phyloP scores from a whole-genome alignment of 2,329 filamentous ascomycete genomes.

The Phaeomoniella chlamydospora region DNA sequence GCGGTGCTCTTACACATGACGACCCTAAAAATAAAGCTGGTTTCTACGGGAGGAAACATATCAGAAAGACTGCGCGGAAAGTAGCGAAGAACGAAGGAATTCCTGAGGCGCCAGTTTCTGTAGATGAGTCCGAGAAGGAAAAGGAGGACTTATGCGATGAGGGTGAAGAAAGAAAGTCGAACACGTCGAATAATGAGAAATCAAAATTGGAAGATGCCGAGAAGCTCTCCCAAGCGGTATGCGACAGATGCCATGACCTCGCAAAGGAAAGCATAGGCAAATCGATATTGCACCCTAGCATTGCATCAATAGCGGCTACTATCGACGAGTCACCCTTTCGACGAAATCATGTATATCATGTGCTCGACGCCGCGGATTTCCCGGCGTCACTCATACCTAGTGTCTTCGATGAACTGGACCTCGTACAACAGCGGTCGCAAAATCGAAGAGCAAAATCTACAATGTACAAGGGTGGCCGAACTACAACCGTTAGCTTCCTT shows the following conservation, averaged over 20 bases:
- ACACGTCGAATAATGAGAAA: not conserved
- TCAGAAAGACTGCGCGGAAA: slow-evolving; percentile 20
- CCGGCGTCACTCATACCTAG: slow-evolving; percentile 81
- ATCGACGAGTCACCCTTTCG: slow-evolving; percentile 80
- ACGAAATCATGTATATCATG: slow-evolving; percentile 87
- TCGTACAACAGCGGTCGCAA: slow-evolving; percentile 60
- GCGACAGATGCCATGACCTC: slow-evolving; percentile 76
- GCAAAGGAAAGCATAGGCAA: slow-evolving; percentile 58
- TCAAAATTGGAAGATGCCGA: not conserved
- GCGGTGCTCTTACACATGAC: slow-evolving; percentile 45
- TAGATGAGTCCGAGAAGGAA: not conserved
- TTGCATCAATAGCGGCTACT: slow-evolving; percentile 68
- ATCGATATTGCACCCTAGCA: slow-evolving; percentile 65
- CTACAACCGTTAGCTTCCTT: slow-evolving; percentile 77
- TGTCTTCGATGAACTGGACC: slow-evolving; percentile 53
- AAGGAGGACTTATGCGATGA: not conserved
- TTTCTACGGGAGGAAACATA: slow-evolving; percentile 39
- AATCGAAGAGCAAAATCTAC: slow-evolving; percentile 56
- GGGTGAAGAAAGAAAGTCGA: not conserved
- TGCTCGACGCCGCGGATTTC: slow-evolving; percentile 91
- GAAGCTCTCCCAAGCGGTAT: slow-evolving; percentile 39
- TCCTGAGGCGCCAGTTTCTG: slow-evolving; percentile 10
- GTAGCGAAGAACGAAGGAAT: slow-evolving; percentile 4
- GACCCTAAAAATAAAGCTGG: slow-evolving; percentile 39
- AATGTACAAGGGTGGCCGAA: slow-evolving; percentile 52